phyloP scores from a whole-genome alignment of 1,284 basidiomycete species.

The Coniferiporia sulphurascens region DNA sequence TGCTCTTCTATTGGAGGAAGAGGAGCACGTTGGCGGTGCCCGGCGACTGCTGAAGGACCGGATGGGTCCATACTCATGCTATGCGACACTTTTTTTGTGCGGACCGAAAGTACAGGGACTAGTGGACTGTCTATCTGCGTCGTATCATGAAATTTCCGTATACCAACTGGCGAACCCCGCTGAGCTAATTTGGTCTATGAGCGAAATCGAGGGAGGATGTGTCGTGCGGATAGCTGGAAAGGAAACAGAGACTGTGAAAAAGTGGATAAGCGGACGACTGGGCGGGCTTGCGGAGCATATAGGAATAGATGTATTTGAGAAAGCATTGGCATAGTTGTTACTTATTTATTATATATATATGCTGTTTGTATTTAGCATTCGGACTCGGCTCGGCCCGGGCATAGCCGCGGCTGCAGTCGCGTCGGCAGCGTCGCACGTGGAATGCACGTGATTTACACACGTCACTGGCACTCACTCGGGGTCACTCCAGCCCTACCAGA shows the following conservation, averaged over 20 bases:
- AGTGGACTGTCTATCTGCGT: constrained; percentile 39
- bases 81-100: constrained; percentile 74
- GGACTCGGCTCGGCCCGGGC: too few species aligned
- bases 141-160: constrained; percentile 57
- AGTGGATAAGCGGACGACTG: constrained; percentile 60
- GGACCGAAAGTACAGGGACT: constrained; percentile 53
- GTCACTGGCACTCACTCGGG: neutral
- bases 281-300: constrained; percentile 46
- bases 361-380: too few species aligned
- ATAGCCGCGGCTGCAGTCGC: too few species aligned
- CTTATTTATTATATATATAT: neutral
- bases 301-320: constrained; percentile 60
- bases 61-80: constrained; percentile 77
- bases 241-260: constrained; percentile 66
- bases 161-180: constrained; percentile 50
- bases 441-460: neutral
- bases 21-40: neutral
- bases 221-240: constrained; percentile 70
- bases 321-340: constrained; percentile 49
- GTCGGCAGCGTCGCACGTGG: neutral
- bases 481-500: too few species aligned
- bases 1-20: constrained; percentile 57
- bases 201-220: constrained; percentile 43
- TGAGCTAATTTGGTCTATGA: constrained; percentile 77
- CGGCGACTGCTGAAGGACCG: constrained; percentile 51